Evolutionary conservation across 306 rosid species (phyloP), one percentile per base, ranked within the genome.

Genomic region (Luffa acutangula): DNA sequence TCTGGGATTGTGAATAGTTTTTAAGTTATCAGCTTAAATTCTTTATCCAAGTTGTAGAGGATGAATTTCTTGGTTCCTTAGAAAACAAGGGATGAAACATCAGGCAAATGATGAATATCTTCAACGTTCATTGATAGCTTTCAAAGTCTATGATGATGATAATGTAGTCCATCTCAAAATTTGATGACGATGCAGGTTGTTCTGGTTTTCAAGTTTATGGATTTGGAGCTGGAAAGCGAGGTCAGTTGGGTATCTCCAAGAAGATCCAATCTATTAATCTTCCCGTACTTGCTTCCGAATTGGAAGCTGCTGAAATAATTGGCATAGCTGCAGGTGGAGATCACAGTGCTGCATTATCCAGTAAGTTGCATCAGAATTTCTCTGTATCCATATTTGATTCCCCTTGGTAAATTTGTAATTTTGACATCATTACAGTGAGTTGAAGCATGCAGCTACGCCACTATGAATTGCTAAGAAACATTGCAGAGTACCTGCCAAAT

Each of bases 221-320:
- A 69, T 95, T 91, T 84, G 99, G 99, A 48, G 93, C 88, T 2
- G 94, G 97, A 65, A 95, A 95, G 83, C 96, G 93, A 34, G 97
- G 96, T 83, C 99, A 95, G 81, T 67, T 95, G 76, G 97, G 99
- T 63, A 84, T 89, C 76, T 87, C 91, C 53, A 81, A 79, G 80
- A 88, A 79, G 86, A 76, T 87, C 58, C 91, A 88, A 76, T 89
- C 82, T 52, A 42, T 87, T 77, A 83, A 79, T 85, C 80, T 89
- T 81, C 99, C 93, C 59, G 51, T 80, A 84, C 80, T 71, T 64
- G 59, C 86, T 41, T 79, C 79, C 43, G 92, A 86, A 54, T 81
- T 93, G 77, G 96, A 86, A 81, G 90, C 82, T 71, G 82, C 60
- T 17, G 80, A 85, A 69, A 82, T 91, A 6, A 79, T 78, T 45